phyloP scores from a whole-genome alignment of 2,329 filamentous ascomycete genomes.

The Botrytis fabae region DNA sequence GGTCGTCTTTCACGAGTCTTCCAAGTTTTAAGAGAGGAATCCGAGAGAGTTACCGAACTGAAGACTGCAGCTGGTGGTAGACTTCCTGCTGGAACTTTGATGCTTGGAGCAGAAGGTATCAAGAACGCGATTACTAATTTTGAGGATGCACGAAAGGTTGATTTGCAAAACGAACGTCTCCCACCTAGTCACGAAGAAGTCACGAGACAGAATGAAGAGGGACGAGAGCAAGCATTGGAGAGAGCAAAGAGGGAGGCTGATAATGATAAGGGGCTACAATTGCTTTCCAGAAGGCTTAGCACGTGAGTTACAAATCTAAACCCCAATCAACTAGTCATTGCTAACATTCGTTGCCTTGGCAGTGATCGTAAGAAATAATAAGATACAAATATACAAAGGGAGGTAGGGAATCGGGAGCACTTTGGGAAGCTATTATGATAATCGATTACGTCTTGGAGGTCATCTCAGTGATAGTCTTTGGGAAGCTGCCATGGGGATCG shows the following conservation, averaged over 20 bases:
- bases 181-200: constrained; percentile 94
- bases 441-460: constrained; percentile 16
- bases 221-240: constrained; percentile 78
- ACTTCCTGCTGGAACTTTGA: constrained; percentile 90
- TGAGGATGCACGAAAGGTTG: constrained; percentile 94
- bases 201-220: constrained; percentile 75
- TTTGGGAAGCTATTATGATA: constrained; percentile 20
- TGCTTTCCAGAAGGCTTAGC: constrained; percentile 87
- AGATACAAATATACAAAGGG: constrained; percentile 19
- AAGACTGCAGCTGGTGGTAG: constrained; percentile 94
- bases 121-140: constrained; percentile 98
- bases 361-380: constrained; percentile 36
- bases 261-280: constrained; percentile 84
- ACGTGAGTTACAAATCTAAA: constrained; percentile 66
- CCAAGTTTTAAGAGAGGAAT: constrained; percentile 96
- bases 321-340: neutral
- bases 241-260: constrained; percentile 86
- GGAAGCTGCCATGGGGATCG: constrained; percentile 17
- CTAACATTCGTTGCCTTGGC: constrained; percentile 16
- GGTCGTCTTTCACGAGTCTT: constrained; percentile 95
- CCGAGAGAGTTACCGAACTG: constrained; percentile 92
- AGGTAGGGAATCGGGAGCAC: neutral
- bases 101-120: constrained; percentile 97
- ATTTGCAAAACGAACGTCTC: constrained; percentile 92
- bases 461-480: constrained; percentile 7